Evolutionary conservation across 495 filamentous ascomycete species (phyloP).

Genomic region (Aspergillus asperescens): DNA sequence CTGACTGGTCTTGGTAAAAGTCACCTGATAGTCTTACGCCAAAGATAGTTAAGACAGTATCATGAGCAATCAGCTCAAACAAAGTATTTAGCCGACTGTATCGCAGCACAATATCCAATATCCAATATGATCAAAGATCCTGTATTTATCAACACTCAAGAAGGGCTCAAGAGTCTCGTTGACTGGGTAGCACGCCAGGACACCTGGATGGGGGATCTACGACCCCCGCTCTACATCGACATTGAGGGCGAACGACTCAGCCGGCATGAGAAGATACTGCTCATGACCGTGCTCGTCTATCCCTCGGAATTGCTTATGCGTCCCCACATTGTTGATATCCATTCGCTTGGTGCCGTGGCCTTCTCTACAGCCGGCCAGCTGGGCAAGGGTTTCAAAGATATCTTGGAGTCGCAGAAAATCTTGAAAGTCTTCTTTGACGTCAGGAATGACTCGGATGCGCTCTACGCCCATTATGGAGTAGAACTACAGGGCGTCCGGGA

Average conservation of each 20-base stretch:
- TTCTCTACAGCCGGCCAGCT: slow-evolving; percentile 35
- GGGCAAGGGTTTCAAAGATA: slow-evolving; percentile 39
- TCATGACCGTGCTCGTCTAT: not conserved
- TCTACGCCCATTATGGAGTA: slow-evolving; percentile 41
- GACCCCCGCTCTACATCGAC: not conserved
- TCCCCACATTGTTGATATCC: slow-evolving; percentile 44
- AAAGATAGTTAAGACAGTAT: too few relatives aligned
- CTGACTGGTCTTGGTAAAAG: too few relatives aligned
- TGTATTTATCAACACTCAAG: not conserved
- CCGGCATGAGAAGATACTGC: not conserved
- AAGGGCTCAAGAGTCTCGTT: not conserved
- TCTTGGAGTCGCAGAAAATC: slow-evolving; percentile 43
- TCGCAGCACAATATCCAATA: too few relatives aligned
- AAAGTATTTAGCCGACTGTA: too few relatives aligned
- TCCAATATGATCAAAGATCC: too few relatives aligned
- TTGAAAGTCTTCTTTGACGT: slow-evolving; percentile 36
- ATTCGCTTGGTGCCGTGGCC: slow-evolving; percentile 35
- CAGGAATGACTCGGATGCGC: slow-evolving; percentile 50
- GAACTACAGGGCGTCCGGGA: slow-evolving; percentile 40
- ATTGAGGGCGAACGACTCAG: not conserved
- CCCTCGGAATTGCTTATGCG: not conserved
- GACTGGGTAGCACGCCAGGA: not conserved
- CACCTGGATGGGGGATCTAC: not conserved
- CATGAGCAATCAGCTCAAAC: too few relatives aligned
- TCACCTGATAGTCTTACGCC: too few relatives aligned